Evolutionary conservation across 2,329 filamentous ascomycete species (phyloP), one percentile per base, ranked within the genome.

Genomic region (Neonectria faginata): DNA sequence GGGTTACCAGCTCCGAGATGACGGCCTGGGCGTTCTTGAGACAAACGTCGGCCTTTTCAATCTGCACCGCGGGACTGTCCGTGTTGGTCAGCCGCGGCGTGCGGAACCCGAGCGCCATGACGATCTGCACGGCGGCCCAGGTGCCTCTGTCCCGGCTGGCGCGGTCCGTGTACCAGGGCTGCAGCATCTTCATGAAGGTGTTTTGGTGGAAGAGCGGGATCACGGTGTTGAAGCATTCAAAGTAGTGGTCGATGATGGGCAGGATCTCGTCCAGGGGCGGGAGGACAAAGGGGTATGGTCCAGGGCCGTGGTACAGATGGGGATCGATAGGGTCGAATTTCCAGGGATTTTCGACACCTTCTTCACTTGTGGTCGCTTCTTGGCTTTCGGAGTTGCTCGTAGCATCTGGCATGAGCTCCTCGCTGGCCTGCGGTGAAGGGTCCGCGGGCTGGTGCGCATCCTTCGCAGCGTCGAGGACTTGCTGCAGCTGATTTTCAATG

Each of bases 81-180:
- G 68, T 59, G 1, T 70, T 66, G 1, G 68, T 55, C 2, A 73
- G 67, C 5, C 67, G 64, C 0, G 72, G 69, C 3, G 73, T 72
- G 9, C 76, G 74, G 44, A 78, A 77, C 1, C 77, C 77, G 5
- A 82, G 69, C 4, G 80, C 79, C 44, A 81, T 67, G 25, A 80
- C 78, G 33, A 79, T 75, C 10, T 81, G 79, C 18, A 82, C 78
- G 12, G 79, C 76, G 0, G 79, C 80, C 77, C 79, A 81, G 1
- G 69, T 66, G 1, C 73, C 74, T 51, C 68, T 70, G 20, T 74
- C 67, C 3, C 73, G 60, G 2, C 57, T 36, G 6, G 42, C 22
- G 1, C 62, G 67, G 3, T 72, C 62, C 2, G 69, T 73, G 48
- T 81, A 82, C 71, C 78, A 83, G 0, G 69, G 65, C 4, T 74